A percentile compares a stretch with the other conserved stretches of the same genome.
Evolutionary conservation across 2,329 filamentous ascomycete species (phyloP).

Genomic region (Colletotrichum viniferum): DNA sequence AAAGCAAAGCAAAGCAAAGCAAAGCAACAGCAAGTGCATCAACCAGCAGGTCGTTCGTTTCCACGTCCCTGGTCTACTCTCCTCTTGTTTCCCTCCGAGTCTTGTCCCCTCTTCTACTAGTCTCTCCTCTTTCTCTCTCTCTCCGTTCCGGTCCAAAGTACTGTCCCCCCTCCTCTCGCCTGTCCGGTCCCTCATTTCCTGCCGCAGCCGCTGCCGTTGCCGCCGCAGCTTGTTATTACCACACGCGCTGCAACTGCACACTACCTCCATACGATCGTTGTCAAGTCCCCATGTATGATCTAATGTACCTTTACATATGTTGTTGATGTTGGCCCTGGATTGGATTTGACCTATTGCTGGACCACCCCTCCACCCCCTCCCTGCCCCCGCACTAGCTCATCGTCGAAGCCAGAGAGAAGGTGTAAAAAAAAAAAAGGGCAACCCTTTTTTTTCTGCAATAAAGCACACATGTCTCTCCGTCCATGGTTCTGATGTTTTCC

Average conservation of each 20-base stretch:
- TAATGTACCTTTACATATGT: slow-evolving; percentile 16
- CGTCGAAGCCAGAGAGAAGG: neutral
- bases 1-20: neutral
- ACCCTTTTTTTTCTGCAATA: slow-evolving; percentile 56
- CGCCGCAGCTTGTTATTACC: slow-evolving; percentile 15
- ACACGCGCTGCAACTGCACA: neutral
- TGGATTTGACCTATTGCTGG: slow-evolving; percentile 7
- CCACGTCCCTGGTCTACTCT: neutral
- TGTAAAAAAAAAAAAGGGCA: neutral
- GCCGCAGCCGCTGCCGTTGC: slow-evolving; percentile 30
- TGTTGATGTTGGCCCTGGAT: slow-evolving; percentile 12
- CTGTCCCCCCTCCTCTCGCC: slow-evolving; percentile 29
- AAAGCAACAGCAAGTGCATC: neutral
- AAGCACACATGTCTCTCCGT: slow-evolving; percentile 68
- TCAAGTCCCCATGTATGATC: slow-evolving; percentile 5
- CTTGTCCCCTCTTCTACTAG: neutral
- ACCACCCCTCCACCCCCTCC: slow-evolving; percentile 15
- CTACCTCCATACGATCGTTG: neutral
- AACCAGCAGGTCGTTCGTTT: neutral
- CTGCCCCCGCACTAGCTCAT: slow-evolving; percentile 19
- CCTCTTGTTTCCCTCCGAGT: neutral
- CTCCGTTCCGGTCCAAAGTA: slow-evolving; percentile 13
- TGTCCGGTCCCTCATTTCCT: slow-evolving; percentile 30
- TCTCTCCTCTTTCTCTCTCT: neutral
- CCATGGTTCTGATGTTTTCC: slow-evolving; percentile 53